phyloP scores from a whole-genome alignment of 352 stramenopile species.

The Achlya hypogyna region DNA sequence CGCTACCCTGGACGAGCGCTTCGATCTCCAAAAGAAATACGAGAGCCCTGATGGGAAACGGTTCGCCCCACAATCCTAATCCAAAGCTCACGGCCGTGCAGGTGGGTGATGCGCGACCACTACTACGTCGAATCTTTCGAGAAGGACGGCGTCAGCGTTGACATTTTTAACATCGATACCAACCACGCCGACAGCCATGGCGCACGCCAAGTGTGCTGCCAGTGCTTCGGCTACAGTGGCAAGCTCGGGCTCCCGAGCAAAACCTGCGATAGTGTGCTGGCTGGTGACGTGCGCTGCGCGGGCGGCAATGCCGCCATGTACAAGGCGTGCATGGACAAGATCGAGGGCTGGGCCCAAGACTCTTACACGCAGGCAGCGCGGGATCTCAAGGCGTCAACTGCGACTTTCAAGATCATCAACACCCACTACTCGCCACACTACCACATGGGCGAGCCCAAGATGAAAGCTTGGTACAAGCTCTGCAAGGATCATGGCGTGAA shows the following conservation, averaged over 20 bases:
- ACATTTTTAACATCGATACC: conserved; percentile 83
- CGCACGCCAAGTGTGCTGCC: conserved; percentile 75
- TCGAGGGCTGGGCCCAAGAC: conserved; percentile 72
- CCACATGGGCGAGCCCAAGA: conserved; percentile 82
- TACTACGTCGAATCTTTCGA: conserved; percentile 76
- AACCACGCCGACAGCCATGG: conserved; percentile 79
- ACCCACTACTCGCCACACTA: conserved; percentile 85
- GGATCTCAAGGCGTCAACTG: conserved; percentile 56
- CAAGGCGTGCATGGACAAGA: conserved; percentile 56
- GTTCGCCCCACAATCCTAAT: too few relatives aligned
- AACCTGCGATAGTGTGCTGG: conserved; percentile 56
- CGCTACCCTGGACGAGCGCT: conserved; percentile 53
- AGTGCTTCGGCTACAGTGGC: conserved; percentile 77
- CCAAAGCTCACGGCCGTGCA: too few relatives aligned
- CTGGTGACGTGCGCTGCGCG: conserved; percentile 58
- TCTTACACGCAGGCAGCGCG: conserved; percentile 54
- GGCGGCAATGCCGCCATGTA: conserved; percentile 57
- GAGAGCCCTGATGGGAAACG: conserved; percentile 57
- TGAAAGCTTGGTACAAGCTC: conserved; percentile 77
- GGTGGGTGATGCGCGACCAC: conserved; percentile 71
- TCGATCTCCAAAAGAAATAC: conserved; percentile 46
- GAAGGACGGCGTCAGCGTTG: conserved; percentile 66
- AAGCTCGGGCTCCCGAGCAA: conserved; percentile 38
- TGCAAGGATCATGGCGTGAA: conserved; percentile 64
- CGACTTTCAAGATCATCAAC: conserved; percentile 83